Percentiles rank a stretch among this genome's conserved stretches.
These are phyloP conservation scores for Skeletonema marinoi DNA, from an alignment of 108 stramenopile genomes.

Conservation along the genomic window DNA sequence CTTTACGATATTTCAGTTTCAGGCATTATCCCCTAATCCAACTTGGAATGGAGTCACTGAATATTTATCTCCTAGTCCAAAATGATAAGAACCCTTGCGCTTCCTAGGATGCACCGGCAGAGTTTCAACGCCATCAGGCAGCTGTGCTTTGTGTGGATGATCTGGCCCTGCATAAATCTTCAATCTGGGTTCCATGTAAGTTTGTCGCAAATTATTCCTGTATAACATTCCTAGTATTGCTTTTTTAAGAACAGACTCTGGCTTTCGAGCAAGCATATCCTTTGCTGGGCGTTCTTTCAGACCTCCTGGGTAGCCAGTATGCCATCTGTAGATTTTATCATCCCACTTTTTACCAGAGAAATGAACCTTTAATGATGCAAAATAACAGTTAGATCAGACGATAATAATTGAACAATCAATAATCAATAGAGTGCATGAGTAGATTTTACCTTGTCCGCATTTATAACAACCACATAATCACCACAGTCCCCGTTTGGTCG, in stretches of 20 bases:
- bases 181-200: slow-evolving; percentile 80
- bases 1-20: neutral
- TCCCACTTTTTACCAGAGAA: slow-evolving; percentile 93
- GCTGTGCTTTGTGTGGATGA: slow-evolving; percentile 83
- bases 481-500: slow-evolving; percentile 93
- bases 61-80: slow-evolving; percentile 61
- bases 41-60: slow-evolving; percentile 45
- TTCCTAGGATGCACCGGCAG: slow-evolving; percentile 52
- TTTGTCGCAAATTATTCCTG: slow-evolving; percentile 75
- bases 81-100: slow-evolving; percentile 63
- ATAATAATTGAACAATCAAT: neutral
- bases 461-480: slow-evolving; percentile 92
- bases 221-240: slow-evolving; percentile 90
- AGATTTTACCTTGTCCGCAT: slow-evolving; percentile 81
- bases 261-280: slow-evolving; percentile 85
- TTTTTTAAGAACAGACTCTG: slow-evolving; percentile 77
- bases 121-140: slow-evolving; percentile 50
- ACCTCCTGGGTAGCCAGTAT: slow-evolving; percentile 95
- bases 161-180: slow-evolving; percentile 81
- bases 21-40: neutral
- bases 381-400: neutral
- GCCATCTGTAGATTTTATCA: slow-evolving; percentile 93
- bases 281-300: slow-evolving; percentile 83
- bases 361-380: slow-evolving; percentile 51
- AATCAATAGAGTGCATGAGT: neutral